Evolutionary conservation across 257 asterid species (phyloP).

Genomic region (Przewalskia tangutica): DNA sequence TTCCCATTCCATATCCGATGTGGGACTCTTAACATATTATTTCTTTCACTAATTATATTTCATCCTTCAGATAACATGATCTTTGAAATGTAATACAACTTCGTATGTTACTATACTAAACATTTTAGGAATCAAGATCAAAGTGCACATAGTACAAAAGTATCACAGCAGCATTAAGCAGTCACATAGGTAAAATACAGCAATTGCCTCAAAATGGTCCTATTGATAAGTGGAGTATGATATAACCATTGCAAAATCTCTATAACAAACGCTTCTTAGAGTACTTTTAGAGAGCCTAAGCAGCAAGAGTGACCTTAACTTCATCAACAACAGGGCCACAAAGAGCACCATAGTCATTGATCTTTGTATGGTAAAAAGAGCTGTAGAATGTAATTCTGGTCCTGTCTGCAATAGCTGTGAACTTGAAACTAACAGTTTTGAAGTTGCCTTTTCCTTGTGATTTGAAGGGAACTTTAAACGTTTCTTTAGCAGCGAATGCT

Average conservation of each 20-base stretch:
- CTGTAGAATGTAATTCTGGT: slow-evolving; percentile 81
- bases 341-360: slow-evolving; percentile 45
- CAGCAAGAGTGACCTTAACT: slow-evolving; percentile 40
- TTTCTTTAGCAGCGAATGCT: slow-evolving; percentile 54
- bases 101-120: neutral
- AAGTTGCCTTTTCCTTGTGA: slow-evolving; percentile 53
- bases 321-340: slow-evolving; percentile 87
- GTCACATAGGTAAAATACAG: slow-evolving; percentile 1
- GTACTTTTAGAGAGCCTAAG: slow-evolving; percentile 11
- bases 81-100: neutral
- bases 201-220: neutral
- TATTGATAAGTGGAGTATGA: neutral
- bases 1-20: too few relatives aligned
- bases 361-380: slow-evolving; percentile 67
- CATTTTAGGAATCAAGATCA: neutral
- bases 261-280: neutral
- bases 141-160: neutral
- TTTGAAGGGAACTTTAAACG: slow-evolving; percentile 48
- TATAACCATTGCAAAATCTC: neutral
- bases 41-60: neutral
- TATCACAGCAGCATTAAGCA: neutral
- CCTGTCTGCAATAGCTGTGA: slow-evolving; percentile 39
- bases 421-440: slow-evolving; percentile 37
- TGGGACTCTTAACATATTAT: too few relatives aligned
- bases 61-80: neutral